Evolutionary conservation across 2,329 filamentous ascomycete genomes (phyloP).

Genomic region (Colletotrichum neosansevieriae): DNA sequence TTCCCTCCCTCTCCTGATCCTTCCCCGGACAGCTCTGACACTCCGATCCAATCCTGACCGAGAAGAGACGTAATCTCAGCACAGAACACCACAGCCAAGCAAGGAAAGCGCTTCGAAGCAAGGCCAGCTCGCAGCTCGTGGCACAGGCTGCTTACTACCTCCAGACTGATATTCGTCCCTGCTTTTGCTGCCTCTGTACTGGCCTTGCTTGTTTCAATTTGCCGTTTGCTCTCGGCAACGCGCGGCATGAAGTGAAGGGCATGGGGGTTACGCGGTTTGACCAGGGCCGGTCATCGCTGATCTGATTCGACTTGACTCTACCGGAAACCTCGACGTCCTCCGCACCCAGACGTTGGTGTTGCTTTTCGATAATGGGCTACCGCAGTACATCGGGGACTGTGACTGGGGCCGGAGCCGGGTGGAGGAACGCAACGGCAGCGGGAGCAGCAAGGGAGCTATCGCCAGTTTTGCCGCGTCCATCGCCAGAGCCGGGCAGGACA

Average conservation of each 20-base stretch:
- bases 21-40: background rate
- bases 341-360: constrained; percentile 19
- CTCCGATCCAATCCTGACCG: constrained; percentile 5
- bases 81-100: background rate
- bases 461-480: background rate
- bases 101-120: background rate
- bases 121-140: background rate
- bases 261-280: constrained; percentile 16
- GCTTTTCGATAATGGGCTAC: background rate
- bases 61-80: constrained; percentile 2
- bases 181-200: background rate
- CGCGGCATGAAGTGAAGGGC: background rate
- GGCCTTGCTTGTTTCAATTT: constrained; percentile 33
- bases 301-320: constrained; percentile 22
- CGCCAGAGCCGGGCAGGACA: background rate
- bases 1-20: background rate
- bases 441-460: constrained; percentile 11
- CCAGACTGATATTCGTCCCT: background rate
- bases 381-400: background rate
- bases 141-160: constrained; percentile 1
- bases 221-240: constrained; percentile 22
- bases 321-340: constrained; percentile 37
- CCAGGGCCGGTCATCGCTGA: constrained; percentile 26
- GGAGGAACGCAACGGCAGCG: constrained; percentile 26
- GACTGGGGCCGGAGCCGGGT: background rate